Percentiles rank a stretch among this genome's conserved stretches.
These are phyloP conservation scores for Starmerella floricola DNA, from an alignment of 805 yeast genomes.

Conservation along the genomic window DNA sequence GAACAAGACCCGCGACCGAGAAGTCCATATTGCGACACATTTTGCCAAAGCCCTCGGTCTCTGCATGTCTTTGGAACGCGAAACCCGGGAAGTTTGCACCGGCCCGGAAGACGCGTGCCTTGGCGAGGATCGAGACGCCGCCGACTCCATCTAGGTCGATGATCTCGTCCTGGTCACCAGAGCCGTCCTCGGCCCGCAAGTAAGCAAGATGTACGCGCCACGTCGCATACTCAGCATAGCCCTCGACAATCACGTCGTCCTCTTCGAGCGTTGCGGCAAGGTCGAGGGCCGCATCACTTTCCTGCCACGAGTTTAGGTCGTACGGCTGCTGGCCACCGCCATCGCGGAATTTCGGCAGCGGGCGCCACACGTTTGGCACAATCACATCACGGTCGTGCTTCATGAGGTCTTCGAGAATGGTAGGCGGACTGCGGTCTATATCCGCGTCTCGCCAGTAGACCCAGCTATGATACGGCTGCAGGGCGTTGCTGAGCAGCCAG, in stretches of 20 bases:
- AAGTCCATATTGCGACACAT: slow-evolving; percentile 77
- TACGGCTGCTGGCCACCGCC: slow-evolving; percentile 84
- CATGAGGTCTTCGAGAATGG: slow-evolving; percentile 85
- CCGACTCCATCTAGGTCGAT: slow-evolving; percentile 92
- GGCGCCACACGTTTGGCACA: slow-evolving; percentile 97
- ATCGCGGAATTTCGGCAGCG: slow-evolving; percentile 80
- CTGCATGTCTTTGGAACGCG: slow-evolving; percentile 89
- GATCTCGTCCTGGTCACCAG: slow-evolving; percentile 82
- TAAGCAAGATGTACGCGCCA: slow-evolving; percentile 97
- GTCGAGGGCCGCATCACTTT: slow-evolving; percentile 54
- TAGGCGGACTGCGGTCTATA: slow-evolving; percentile 78
- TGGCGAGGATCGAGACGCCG: slow-evolving; percentile 82
- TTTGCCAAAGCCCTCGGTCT: slow-evolving; percentile 93
- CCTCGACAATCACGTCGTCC: slow-evolving; percentile 93
- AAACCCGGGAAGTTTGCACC: slow-evolving; percentile 95
- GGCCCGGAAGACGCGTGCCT: slow-evolving; percentile 67
- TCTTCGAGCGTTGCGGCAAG: slow-evolving; percentile 49
- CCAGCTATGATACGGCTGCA: slow-evolving; percentile 87
- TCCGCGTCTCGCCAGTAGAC: slow-evolving; percentile 98
- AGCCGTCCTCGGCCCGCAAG: slow-evolving; percentile 64
- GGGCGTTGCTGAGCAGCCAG: slow-evolving; percentile 78
- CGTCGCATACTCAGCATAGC: slow-evolving; percentile 95
- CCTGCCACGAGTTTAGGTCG: slow-evolving; percentile 93
- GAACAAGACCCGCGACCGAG: slow-evolving; percentile 80
- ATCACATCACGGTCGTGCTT: slow-evolving; percentile 81